Conservation (phyloP, 805 yeast species). For the Candida caryicola region DNA sequence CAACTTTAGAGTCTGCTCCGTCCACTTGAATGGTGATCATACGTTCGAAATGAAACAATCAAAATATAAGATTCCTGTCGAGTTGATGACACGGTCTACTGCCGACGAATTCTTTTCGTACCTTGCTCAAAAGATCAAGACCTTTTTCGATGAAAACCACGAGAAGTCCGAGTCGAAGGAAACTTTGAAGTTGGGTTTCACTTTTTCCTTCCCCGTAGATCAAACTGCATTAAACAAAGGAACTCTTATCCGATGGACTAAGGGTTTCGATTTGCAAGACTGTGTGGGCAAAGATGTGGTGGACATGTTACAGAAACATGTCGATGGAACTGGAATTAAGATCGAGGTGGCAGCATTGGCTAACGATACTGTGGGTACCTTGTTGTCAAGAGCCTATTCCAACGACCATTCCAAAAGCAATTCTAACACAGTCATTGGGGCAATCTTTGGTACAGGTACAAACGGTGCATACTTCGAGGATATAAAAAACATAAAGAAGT, state of each 20-base stretch:
- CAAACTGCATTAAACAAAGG: slow-evolving; percentile 82
- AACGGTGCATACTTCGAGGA: slow-evolving; percentile 92
- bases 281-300: slow-evolving; percentile 85
- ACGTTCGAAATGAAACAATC: slow-evolving; percentile 75
- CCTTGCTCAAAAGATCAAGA: slow-evolving; percentile 66
- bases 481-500: slow-evolving; percentile 68
- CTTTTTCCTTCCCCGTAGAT: slow-evolving; percentile 89
- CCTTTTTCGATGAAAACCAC: slow-evolving; percentile 69
- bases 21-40: slow-evolving; percentile 69
- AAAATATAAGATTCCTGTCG: slow-evolving; percentile 76
- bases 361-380: slow-evolving; percentile 94
- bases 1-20: slow-evolving; percentile 92
- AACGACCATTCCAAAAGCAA: slow-evolving; percentile 58
- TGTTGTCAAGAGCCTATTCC: slow-evolving; percentile 82
- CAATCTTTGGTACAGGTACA: slow-evolving; percentile 96
- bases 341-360: slow-evolving; percentile 83
- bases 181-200: slow-evolving; percentile 77
- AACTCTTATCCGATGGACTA: slow-evolving; percentile 89
- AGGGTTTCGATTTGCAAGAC: slow-evolving; percentile 86
- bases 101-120: slow-evolving; percentile 68
- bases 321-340: slow-evolving; percentile 58
- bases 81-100: slow-evolving; percentile 62
- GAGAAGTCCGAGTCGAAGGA: slow-evolving; percentile 30
- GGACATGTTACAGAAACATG: slow-evolving; percentile 61
- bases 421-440: slow-evolving; percentile 79